Conservation (phyloP, 2,329 filamentous ascomycete species). For the Neocucurbitaria cava region DNA sequence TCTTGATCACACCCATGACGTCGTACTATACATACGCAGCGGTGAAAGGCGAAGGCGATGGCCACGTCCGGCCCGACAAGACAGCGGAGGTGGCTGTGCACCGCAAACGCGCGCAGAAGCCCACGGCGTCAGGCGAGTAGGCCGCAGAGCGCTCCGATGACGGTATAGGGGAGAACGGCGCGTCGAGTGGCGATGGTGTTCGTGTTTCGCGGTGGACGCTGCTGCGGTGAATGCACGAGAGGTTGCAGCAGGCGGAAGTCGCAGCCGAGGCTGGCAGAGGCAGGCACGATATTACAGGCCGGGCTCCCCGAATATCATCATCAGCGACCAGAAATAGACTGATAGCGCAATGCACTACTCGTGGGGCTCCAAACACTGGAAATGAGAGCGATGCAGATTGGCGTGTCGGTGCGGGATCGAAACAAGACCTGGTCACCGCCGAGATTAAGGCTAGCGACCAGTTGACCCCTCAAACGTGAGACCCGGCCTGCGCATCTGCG, state of each 20-base stretch:
- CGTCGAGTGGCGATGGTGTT: slow-evolving; percentile 5
- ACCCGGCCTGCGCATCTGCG: slow-evolving; percentile 17
- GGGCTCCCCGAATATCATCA: slow-evolving; percentile 4
- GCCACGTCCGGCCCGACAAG: slow-evolving; percentile 15
- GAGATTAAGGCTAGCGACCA: slow-evolving; percentile 18
- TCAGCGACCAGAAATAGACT: slow-evolving; percentile 9
- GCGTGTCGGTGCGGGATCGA: slow-evolving; percentile 18
- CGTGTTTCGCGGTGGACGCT: neutral
- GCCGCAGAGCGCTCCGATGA: slow-evolving; percentile 1
- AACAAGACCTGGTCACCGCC: slow-evolving; percentile 4
- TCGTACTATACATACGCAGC: slow-evolving; percentile 18
- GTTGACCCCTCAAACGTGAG: slow-evolving; percentile 26
- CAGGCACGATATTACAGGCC: slow-evolving; percentile 6
- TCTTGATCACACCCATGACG: slow-evolving; percentile 90
- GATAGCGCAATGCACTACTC: slow-evolving; percentile 6
- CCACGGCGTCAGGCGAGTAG: slow-evolving; percentile 1
- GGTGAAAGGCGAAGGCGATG: slow-evolving; percentile 14
- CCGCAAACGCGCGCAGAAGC: slow-evolving; percentile 13
- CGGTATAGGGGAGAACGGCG: slow-evolving; percentile 6
- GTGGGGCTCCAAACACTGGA: slow-evolving; percentile 24
- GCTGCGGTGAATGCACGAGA: slow-evolving; percentile 6
- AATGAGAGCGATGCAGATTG: slow-evolving; percentile 23
- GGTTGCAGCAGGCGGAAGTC: slow-evolving; percentile 23
- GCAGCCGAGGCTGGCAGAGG: slow-evolving; percentile 24
- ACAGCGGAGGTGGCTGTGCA: slow-evolving; percentile 34